phyloP scores from a whole-genome alignment of 2,329 filamentous ascomycete genomes.

The Dothistroma septosporum region DNA sequence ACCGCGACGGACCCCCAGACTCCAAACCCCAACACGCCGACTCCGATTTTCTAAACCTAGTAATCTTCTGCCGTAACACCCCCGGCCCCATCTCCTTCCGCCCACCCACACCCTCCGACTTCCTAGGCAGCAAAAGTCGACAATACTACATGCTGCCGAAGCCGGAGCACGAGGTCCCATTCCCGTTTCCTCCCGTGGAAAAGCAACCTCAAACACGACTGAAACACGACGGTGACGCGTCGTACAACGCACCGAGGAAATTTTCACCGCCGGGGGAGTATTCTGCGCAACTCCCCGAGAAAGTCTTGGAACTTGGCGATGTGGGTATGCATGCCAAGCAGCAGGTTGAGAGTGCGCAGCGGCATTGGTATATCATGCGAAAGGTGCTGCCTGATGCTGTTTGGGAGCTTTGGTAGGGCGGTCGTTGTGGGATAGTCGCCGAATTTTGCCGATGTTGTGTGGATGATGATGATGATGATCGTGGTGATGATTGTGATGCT shows the following conservation, averaged over 20 bases:
- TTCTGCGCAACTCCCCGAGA: slow-evolving; percentile 33
- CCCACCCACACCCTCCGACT: slow-evolving; percentile 59
- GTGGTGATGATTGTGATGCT: background rate
- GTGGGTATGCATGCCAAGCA: slow-evolving; percentile 64
- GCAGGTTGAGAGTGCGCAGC: slow-evolving; percentile 71
- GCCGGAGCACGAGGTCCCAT: slow-evolving; percentile 59
- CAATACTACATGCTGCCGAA: slow-evolving; percentile 66
- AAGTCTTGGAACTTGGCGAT: slow-evolving; percentile 59
- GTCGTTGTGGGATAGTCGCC: background rate
- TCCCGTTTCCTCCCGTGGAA: slow-evolving; percentile 29
- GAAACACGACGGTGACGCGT: slow-evolving; percentile 8
- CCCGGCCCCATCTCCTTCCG: slow-evolving; percentile 56
- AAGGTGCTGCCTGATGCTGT: slow-evolving; percentile 69
- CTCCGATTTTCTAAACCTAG: slow-evolving; percentile 86
- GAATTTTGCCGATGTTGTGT: background rate
- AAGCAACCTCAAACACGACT: slow-evolving; percentile 2
- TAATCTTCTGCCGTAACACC: slow-evolving; percentile 82
- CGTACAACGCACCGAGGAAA: slow-evolving; percentile 2
- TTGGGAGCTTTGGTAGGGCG: slow-evolving; percentile 76
- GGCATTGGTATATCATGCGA: slow-evolving; percentile 92
- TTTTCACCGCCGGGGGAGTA: background rate
- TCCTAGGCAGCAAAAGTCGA: slow-evolving; percentile 66
- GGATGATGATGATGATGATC: background rate
- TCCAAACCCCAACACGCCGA: slow-evolving; percentile 40
- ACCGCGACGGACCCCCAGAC: slow-evolving; percentile 65